Percentiles rank a stretch among this genome's conserved stretches.
Evolutionary conservation across 768 basidiomycete genomes (phyloP).

Genomic region (Sistotremastrum niveocremeum): DNA sequence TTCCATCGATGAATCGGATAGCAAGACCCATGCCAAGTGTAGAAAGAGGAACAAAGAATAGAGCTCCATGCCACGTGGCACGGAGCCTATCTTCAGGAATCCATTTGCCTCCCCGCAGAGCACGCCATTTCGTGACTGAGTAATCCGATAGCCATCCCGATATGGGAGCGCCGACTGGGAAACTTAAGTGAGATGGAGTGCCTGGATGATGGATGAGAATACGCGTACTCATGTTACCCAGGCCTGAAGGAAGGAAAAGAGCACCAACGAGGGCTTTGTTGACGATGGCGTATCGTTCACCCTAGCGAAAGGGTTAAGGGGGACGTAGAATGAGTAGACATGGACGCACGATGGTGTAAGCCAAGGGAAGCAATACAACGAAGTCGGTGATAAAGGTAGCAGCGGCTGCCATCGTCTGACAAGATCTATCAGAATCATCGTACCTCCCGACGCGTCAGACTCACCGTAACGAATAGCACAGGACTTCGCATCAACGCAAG

Average conservation of each 20-base stretch:
- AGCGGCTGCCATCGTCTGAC: conserved; percentile 29
- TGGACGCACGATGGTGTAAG: conserved; percentile 48
- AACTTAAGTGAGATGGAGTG: too few species aligned
- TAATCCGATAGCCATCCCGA: conserved; percentile 47
- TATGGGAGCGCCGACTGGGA: conserved; percentile 43
- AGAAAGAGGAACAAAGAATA: conserved; percentile 39
- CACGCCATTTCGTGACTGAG: conserved; percentile 33
- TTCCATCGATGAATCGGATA: conserved; percentile 35
- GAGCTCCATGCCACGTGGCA: conserved; percentile 32
- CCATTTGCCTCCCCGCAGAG: conserved; percentile 40
- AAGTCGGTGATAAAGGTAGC: conserved; percentile 16
- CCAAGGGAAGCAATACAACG: conserved; percentile 35
- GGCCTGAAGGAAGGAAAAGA: conserved; percentile 45
- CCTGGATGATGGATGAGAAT: background rate
- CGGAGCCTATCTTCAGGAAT: conserved; percentile 58
- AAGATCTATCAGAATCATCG: conserved; percentile 9
- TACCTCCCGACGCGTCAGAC: conserved; percentile 9
- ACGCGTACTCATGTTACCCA: conserved; percentile 43
- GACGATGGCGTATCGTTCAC: conserved; percentile 36
- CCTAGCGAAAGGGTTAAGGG: conserved; percentile 23
- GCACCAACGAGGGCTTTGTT: conserved; percentile 46
- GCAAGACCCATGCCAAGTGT: conserved; percentile 34
- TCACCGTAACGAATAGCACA: conserved; percentile 39
- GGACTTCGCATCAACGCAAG: conserved; percentile 43
- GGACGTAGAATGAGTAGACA: too few species aligned